phyloP scores from a whole-genome alignment of 2,329 filamentous ascomycete genomes.

The Fusarium sp. region DNA sequence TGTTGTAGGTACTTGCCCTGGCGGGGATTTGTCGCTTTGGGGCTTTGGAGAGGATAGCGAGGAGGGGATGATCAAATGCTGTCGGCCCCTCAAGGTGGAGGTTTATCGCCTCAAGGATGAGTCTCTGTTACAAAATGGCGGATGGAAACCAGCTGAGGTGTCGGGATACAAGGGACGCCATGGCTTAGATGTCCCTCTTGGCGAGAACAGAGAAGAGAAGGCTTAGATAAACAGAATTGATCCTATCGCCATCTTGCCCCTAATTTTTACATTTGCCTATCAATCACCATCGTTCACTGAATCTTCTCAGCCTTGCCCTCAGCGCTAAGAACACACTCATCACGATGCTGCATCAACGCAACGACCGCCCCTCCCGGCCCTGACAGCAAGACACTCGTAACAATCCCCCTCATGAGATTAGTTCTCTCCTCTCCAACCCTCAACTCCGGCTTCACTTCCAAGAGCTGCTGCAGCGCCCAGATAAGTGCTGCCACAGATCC shows the following conservation, averaged over 20 bases:
- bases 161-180: conserved; percentile 62
- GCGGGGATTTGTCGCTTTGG: conserved; percentile 84
- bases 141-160: conserved; percentile 69
- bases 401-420: conserved; percentile 24
- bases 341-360: conserved; percentile 41
- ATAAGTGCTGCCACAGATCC: conserved; percentile 28
- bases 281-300: conserved; percentile 3
- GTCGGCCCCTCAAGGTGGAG: conserved; percentile 77
- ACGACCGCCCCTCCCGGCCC: conserved; percentile 36
- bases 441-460: conserved; percentile 28
- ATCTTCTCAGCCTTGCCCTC: conserved; percentile 38
- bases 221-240: neutral
- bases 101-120: conserved; percentile 71
- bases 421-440: conserved; percentile 26
- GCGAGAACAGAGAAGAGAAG: conserved; percentile 24
- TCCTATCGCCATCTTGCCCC: neutral
- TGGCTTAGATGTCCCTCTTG: conserved; percentile 37
- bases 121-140: conserved; percentile 57
- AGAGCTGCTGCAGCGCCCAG: conserved; percentile 30
- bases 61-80: conserved; percentile 74
- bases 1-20: conserved; percentile 72
- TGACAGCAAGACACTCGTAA: conserved; percentile 32
- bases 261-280: neutral
- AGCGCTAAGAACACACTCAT: conserved; percentile 36
- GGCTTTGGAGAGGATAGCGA: conserved; percentile 76